Conservation (phyloP, 805 yeast genomes). For the Starmerella asiatica region DNA sequence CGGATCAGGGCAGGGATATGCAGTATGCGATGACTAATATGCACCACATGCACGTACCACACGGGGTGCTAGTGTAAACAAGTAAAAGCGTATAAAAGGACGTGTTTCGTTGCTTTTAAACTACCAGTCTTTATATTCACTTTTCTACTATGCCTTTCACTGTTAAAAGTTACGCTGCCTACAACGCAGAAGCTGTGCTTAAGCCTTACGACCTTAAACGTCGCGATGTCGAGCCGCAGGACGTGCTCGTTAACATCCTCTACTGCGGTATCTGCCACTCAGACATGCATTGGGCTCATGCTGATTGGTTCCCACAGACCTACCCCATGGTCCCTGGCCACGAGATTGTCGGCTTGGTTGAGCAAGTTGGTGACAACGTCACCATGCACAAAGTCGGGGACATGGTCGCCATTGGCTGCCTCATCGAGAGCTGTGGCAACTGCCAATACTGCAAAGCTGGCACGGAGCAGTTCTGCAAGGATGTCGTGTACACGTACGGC, state of each 20-base stretch:
- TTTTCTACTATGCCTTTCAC: conserved; percentile 13
- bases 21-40: too few species aligned
- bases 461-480: conserved; percentile 45
- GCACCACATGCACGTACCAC: too few species aligned
- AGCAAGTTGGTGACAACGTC: conserved; percentile 45
- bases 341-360: conserved; percentile 29
- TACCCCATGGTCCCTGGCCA: conserved; percentile 38
- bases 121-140: too few species aligned
- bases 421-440: conserved; percentile 42
- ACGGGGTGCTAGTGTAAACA: too few species aligned
- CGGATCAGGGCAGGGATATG: too few species aligned
- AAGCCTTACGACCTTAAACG: conserved; percentile 13
- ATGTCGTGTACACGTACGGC: conserved; percentile 41
- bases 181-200: background rate
- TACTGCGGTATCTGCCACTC: conserved; percentile 39
- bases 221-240: conserved; percentile 19
- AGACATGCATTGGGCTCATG: conserved; percentile 40
- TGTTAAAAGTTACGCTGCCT: conserved; percentile 13
- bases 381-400: conserved; percentile 47
- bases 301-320: conserved; percentile 35
- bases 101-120: too few species aligned
- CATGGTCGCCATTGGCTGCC: conserved; percentile 73
- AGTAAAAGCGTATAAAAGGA: too few species aligned
- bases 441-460: conserved; percentile 46
- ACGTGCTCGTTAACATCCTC: conserved; percentile 24